These are phyloP conservation scores for Pseudevernia furfuracea DNA, from an alignment of 495 filamentous ascomycete genomes.

Conservation along the genomic window DNA sequence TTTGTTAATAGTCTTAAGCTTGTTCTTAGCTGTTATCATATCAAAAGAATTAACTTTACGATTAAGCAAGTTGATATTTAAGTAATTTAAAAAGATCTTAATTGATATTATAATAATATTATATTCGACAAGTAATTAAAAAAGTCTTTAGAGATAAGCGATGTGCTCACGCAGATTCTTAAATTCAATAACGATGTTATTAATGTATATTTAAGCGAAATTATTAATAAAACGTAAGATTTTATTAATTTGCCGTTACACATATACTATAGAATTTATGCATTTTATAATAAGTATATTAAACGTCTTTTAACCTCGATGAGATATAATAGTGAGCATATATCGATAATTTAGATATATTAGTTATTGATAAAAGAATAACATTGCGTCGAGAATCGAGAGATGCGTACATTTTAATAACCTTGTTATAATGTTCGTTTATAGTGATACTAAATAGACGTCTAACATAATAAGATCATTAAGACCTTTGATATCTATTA, in stretches of 20 bases:
- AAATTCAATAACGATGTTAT: constrained; percentile 9
- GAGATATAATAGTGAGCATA: too few relatives aligned
- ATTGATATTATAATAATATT: constrained; percentile 1
- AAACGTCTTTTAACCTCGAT: background rate
- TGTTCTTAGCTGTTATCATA: background rate
- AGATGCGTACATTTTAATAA: too few relatives aligned
- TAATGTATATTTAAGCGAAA: constrained; percentile 9
- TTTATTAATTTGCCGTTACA: background rate
- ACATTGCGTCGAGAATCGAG: too few relatives aligned
- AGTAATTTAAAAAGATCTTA: constrained; percentile 12
- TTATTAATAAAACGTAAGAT: background rate
- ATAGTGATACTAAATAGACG: too few relatives aligned
- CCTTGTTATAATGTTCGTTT: too few relatives aligned
- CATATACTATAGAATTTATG: background rate
- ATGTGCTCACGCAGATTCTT: constrained; percentile 5
- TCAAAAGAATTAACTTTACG: background rate
- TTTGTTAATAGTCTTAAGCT: background rate
- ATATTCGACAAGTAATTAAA: constrained; percentile 1
- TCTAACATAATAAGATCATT: too few relatives aligned
- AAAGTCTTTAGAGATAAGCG: background rate
- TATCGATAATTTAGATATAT: too few relatives aligned
- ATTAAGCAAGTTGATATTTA: constrained; percentile 4
- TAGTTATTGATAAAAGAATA: too few relatives aligned
- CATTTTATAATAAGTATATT: background rate
- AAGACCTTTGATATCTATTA: too few relatives aligned